Conservation (phyloP, 225 moss, liverwort and hornwort genomes). For the Takakia lepidozioides region DNA sequence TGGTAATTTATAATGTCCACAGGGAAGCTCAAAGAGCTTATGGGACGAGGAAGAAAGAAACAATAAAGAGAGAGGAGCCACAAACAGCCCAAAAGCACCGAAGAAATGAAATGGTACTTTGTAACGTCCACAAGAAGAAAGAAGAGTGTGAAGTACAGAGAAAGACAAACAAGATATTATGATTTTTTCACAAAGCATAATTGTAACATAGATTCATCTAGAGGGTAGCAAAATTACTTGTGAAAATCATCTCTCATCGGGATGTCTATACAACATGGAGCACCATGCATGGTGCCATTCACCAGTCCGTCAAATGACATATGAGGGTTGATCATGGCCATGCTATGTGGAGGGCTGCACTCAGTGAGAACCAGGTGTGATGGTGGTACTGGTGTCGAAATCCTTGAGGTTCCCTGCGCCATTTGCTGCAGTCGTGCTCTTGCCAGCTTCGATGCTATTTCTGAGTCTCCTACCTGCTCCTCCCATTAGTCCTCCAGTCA, state of each 20-base stretch:
- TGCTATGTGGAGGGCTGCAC: conserved; percentile 3
- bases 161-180: not conserved
- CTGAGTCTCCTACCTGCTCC: conserved; percentile 59
- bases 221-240: conserved; percentile 1
- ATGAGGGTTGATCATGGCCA: conserved; percentile 4
- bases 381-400: conserved; percentile 2
- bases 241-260: conserved; percentile 6
- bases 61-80: no score
- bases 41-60: no score
- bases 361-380: conserved; percentile 12
- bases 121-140: no score
- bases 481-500: not conserved
- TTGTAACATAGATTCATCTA: not conserved
- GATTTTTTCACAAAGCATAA: not conserved
- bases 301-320: not conserved
- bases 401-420: conserved; percentile 13
- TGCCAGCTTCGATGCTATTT: conserved; percentile 62
- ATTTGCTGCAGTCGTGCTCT: conserved; percentile 48
- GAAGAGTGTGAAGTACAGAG: not conserved
- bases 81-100: no score
- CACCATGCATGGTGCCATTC: conserved; percentile 1
- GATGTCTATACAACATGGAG: conserved; percentile 4
- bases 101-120: no score
- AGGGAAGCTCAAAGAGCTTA: not conserved
- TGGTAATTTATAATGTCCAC: no score